Percentiles rank a stretch among this genome's conserved stretches.
phyloP scores from a whole-genome alignment of 2,329 filamentous ascomycete genomes.

The Colletotrichum lindemuthianum region DNA sequence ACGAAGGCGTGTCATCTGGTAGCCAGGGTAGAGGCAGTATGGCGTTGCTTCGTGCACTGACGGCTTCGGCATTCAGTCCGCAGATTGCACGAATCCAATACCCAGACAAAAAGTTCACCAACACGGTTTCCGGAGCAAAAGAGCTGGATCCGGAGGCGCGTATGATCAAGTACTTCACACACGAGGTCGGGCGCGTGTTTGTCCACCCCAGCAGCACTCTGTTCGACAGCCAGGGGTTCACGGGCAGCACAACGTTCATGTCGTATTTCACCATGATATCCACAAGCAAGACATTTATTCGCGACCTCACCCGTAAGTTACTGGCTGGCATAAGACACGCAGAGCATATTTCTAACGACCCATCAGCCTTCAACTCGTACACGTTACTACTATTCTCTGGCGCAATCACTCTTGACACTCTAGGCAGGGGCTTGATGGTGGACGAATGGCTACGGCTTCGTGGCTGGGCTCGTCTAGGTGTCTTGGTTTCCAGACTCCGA shows the following conservation, averaged over 20 bases:
- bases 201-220: slow-evolving; percentile 90
- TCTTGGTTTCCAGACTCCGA: slow-evolving; percentile 83
- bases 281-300: slow-evolving; percentile 90
- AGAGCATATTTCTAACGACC: not conserved
- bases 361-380: slow-evolving; percentile 84
- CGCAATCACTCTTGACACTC: slow-evolving; percentile 83
- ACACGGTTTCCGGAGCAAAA: slow-evolving; percentile 86
- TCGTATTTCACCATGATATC: slow-evolving; percentile 93
- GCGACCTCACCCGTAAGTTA: slow-evolving; percentile 85
- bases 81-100: slow-evolving; percentile 93
- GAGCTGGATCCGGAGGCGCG: slow-evolving; percentile 92
- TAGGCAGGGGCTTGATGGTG: slow-evolving; percentile 86
- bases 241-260: slow-evolving; percentile 79
- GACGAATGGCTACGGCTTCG: slow-evolving; percentile 89
- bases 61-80: slow-evolving; percentile 80
- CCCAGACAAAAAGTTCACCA: slow-evolving; percentile 94
- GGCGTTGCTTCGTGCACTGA: slow-evolving; percentile 73
- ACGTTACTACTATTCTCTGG: slow-evolving; percentile 90
- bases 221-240: slow-evolving; percentile 84
- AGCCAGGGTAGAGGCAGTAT: slow-evolving; percentile 45
- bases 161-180: slow-evolving; percentile 92
- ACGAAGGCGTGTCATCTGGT: slow-evolving; percentile 34
- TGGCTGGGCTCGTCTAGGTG: slow-evolving; percentile 95
- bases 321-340: not conserved
- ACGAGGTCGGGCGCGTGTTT: slow-evolving; percentile 88